Base-by-base conservation (phyloP, 1,139 yeast genomes). In the Pichia sp. region DNA sequence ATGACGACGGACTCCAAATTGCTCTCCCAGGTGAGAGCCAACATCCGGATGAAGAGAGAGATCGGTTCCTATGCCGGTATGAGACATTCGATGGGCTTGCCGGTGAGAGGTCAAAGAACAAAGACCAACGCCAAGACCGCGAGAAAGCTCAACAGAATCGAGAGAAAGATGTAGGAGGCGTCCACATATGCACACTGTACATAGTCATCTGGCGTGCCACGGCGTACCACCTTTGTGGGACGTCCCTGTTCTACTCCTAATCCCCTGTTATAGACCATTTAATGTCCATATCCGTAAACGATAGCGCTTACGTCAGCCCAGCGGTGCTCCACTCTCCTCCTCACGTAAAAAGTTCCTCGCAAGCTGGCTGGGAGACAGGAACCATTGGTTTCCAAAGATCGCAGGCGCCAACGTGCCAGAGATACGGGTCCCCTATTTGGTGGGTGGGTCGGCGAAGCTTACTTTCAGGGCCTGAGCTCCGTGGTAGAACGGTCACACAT, bases 91-190 rank as follows among this genome's bases (percentile, higher is more conserved):
- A 76, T 82, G 73, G 92, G 95, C 55, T 77, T 86, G 57, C 98
- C 98, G 24, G 98, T 91, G 44, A 85, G 87, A 68, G 99, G 99
- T 66, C 99, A 93, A 77, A 80, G 86, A 60, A 93, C 99, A 20
- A 84, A 90, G 75, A 89, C 87, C 60, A 93, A 93, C 69, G 96
- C 95, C 34, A 78, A 79, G 66, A 93, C 96, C 30, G 99, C 99
- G 40, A 84, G 84, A 73, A 85, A 83, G 72, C 80, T 92, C 72
- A 93, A 93, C 73, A 84, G 80, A 65, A 72, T 87, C 56, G 87
- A 88, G 61, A 84, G 97, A 62, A 62, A 62, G 59, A 56, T 58
- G 56, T 64, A 50, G 50, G 12, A 14, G n/a, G n/a, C 38, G n/a
- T 34, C 38, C 38, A 34, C n/a, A 34, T 14, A 34, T 34, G n/a